Conservation (phyloP, 2,329 filamentous ascomycete species). For the Scytalidium sp. region DNA sequence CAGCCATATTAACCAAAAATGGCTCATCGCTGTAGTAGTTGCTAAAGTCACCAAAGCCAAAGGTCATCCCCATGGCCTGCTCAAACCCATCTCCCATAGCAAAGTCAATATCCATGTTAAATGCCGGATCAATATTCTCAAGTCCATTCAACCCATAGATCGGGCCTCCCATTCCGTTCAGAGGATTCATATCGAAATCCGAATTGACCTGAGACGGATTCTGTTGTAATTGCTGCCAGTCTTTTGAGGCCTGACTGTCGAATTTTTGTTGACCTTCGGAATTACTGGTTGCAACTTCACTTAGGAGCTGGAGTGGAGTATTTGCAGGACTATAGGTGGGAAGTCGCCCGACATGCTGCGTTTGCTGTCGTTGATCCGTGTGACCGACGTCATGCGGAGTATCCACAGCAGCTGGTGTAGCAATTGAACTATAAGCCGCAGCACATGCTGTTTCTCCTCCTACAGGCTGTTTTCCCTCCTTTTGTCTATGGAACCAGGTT, state of each 20-base stretch:
- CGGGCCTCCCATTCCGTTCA: conserved; percentile 7
- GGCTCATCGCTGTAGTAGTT: conserved; percentile 26
- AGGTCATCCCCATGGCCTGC: conserved; percentile 28
- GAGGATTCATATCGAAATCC: conserved; percentile 15
- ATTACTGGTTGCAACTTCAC: conserved; percentile 36
- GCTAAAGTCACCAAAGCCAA: conserved; percentile 27
- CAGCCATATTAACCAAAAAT: conserved; percentile 25
- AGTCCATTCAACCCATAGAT: conserved; percentile 11
- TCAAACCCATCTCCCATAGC: conserved; percentile 29
- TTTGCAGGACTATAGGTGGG: conserved; percentile 26
- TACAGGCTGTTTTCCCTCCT: conserved; percentile 19
- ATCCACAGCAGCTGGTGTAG: background rate
- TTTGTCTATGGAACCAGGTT: conserved; percentile 48
- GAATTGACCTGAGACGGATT: conserved; percentile 12
- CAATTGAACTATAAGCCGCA: background rate
- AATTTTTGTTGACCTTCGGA: conserved; percentile 22
- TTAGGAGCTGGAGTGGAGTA: conserved; percentile 34
- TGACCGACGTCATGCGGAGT: conserved; percentile 6
- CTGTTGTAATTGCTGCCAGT: conserved; percentile 18
- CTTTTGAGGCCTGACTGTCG: conserved; percentile 18
- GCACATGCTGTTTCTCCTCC: background rate
- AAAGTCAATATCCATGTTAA: conserved; percentile 24
- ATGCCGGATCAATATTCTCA: conserved; percentile 24
- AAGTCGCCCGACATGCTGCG: conserved; percentile 17
- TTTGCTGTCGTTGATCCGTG: conserved; percentile 6